Evolutionary conservation across 805 yeast species (phyloP), one percentile per base, ranked within the genome.

Genomic region (Candida sithepensis): DNA sequence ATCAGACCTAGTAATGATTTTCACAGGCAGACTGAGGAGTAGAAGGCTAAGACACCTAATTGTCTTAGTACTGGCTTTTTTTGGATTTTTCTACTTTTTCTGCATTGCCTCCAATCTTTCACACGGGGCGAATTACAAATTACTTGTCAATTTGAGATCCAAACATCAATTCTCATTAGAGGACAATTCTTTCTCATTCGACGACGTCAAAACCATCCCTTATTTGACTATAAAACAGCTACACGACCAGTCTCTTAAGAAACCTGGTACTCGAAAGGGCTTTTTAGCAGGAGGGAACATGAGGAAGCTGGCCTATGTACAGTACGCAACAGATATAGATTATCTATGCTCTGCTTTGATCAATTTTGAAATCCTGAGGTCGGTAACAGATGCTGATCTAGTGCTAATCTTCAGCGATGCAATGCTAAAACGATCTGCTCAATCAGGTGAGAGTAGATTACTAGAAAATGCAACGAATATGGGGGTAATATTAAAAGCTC

Each of bases 271-370:
- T 46, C 32, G n/a, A n/a, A n/a, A n/a, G n/a, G n/a, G n/a, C n/a
- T n/a, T n/a, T n/a, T n/a, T n/a, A n/a, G n/a, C n/a, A n/a, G n/a
- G n/a, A n/a, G n/a, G 52, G 49, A 65, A 72, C 30, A 75, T 80
- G 81, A 38, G 61, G 1, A 65, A 68, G 46, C 68, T 61, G 37
- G 87, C 85, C 0, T 83, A 83, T 57, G 78, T 81, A 4, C 78
- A 78, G 43, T 82, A 82, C 60, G 85, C 84, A 3, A 79, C 88
- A 0, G 68, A 74, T 46, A 53, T 67, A 8, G 66, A 70, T 19
- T 79, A 82, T 53, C 60, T 82, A 45, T 75, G 82, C 50, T 71
- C 78, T 41, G 76, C 82, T 3, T 53, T 82, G 38, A 66, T 80
- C 55, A 75, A 79, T 50, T 70, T 77, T 38, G 59, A 67, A 2